Evolutionary conservation across 1,284 basidiomycete genomes (phyloP).

Genomic region (Apiotrichum domesticum): DNA sequence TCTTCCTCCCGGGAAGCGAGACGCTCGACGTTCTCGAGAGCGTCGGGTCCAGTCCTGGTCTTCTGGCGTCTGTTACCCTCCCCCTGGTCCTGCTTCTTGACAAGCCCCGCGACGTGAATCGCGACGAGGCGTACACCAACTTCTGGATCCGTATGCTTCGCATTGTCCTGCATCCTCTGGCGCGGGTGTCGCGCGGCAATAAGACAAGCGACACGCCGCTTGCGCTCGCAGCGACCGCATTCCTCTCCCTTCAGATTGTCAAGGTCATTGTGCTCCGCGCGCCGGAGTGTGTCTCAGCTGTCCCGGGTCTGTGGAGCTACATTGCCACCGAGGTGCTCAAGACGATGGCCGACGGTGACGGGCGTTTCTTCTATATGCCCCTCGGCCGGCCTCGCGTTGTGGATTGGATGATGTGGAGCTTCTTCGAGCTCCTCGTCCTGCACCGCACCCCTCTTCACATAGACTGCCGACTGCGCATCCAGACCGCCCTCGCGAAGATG

Average conservation of each 20-base stretch:
- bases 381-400: conserved; percentile 35
- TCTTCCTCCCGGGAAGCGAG: conserved; percentile 54
- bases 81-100: conserved; percentile 59
- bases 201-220: conserved; percentile 17
- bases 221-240: conserved; percentile 21
- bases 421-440: conserved; percentile 61
- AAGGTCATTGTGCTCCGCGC: conserved; percentile 64
- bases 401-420: conserved; percentile 69
- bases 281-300: conserved; percentile 24
- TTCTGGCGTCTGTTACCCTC: conserved; percentile 55
- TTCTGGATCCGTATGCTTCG: conserved; percentile 63
- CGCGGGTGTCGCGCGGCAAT: conserved; percentile 46
- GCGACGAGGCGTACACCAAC: conserved; percentile 50
- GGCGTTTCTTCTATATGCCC: conserved; percentile 13
- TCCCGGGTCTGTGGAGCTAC: conserved; percentile 36
- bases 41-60: conserved; percentile 54
- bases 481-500: conserved; percentile 28
- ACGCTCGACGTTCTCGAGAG: conserved; percentile 58
- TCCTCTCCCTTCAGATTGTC: conserved; percentile 60
- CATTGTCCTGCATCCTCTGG: conserved; percentile 50
- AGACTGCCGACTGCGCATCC: conserved; percentile 59
- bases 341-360: conserved; percentile 22
- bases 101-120: conserved; percentile 51
- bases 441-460: conserved; percentile 60
- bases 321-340: conserved; percentile 19